Conservation (phyloP, 176 grass and related monocot genomes). For the Oryza longistaminata region DNA sequence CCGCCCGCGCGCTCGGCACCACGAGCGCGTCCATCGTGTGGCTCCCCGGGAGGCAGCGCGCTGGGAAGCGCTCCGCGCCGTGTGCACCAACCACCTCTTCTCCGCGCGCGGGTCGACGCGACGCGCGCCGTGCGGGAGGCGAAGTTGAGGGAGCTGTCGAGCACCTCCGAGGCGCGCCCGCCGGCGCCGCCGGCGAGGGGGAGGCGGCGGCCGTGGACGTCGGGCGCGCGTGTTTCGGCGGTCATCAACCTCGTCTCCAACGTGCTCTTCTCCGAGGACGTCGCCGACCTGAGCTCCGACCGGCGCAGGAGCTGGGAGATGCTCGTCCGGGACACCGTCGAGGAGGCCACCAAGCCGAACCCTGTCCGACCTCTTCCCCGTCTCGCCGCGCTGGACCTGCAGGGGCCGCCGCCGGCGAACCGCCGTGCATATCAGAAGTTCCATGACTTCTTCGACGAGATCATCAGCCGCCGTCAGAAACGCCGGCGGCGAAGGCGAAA, state of each 20-base stretch:
- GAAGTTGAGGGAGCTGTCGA: slow-evolving; percentile 45
- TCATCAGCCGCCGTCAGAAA: slow-evolving; percentile 44
- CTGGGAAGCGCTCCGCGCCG: slow-evolving; percentile 56
- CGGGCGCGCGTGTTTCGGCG: slow-evolving; percentile 43
- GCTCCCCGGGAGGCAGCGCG: slow-evolving; percentile 41
- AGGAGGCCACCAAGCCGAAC: slow-evolving; percentile 44
- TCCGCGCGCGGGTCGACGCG: slow-evolving; percentile 52
- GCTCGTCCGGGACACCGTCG: slow-evolving; percentile 34
- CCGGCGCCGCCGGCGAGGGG: neutral
- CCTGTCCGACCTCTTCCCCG: slow-evolving; percentile 68
- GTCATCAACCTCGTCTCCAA: slow-evolving; percentile 46
- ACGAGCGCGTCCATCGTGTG: slow-evolving; percentile 48
- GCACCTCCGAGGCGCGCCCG: slow-evolving; percentile 14
- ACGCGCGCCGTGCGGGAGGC: slow-evolving; percentile 35
- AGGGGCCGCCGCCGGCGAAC: slow-evolving; percentile 48
- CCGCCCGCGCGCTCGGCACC: slow-evolving; percentile 41
- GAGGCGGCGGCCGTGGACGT: slow-evolving; percentile 29
- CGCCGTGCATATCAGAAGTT: slow-evolving; percentile 23
- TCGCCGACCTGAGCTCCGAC: slow-evolving; percentile 42
- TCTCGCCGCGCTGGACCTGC: slow-evolving; percentile 56
- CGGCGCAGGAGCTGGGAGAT: slow-evolving; percentile 51
- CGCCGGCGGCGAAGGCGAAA: neutral
- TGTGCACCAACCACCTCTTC: slow-evolving; percentile 46
- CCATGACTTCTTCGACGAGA: slow-evolving; percentile 40
- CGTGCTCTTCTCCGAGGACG: slow-evolving; percentile 62